Conservation (phyloP, 1,139 yeast genomes). For the Kodamaea sp. region DNA sequence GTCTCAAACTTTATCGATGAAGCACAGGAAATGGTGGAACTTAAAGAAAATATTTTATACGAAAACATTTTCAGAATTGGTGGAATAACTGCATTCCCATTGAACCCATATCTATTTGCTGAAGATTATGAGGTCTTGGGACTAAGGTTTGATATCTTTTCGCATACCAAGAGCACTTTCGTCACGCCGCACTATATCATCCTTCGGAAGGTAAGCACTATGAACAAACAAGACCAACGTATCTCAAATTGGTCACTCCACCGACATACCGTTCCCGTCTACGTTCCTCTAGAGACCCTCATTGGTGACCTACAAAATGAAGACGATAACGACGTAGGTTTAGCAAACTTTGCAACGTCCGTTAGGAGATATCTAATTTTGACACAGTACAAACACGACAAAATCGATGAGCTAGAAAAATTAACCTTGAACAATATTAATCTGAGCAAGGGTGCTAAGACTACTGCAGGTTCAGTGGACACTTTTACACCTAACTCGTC, state of each 20-base stretch:
- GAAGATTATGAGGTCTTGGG: constrained; percentile 32
- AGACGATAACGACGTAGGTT: constrained; percentile 6
- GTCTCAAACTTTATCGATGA: constrained; percentile 1
- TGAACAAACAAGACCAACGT: constrained; percentile 13
- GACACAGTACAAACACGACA: constrained; percentile 35
- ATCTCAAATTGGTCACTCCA: constrained; percentile 30
- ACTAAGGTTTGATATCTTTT: constrained; percentile 37
- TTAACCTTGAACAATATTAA: constrained; percentile 14
- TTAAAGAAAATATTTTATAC: constrained; percentile 33
- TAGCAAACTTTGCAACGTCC: constrained; percentile 16
- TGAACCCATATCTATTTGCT: constrained; percentile 28
- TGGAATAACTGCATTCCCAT: constrained; percentile 45
- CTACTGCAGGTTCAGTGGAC: constrained; percentile 1
- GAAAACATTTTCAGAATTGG: constrained; percentile 42
- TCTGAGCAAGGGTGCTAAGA: constrained; percentile 4
- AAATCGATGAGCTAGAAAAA: constrained; percentile 20
- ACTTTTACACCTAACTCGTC: background rate
- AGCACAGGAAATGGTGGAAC: constrained; percentile 19
- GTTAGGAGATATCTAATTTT: constrained; percentile 22
- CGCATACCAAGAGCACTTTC: constrained; percentile 21
- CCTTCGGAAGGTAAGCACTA: constrained; percentile 20
- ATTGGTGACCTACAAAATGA: constrained; percentile 1
- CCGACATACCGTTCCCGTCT: constrained; percentile 40
- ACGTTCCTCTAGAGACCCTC: constrained; percentile 24
- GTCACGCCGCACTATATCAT: constrained; percentile 42